Evolutionary conservation across 441 rosid genomes (phyloP).

Genomic region (Geranium incanum): DNA sequence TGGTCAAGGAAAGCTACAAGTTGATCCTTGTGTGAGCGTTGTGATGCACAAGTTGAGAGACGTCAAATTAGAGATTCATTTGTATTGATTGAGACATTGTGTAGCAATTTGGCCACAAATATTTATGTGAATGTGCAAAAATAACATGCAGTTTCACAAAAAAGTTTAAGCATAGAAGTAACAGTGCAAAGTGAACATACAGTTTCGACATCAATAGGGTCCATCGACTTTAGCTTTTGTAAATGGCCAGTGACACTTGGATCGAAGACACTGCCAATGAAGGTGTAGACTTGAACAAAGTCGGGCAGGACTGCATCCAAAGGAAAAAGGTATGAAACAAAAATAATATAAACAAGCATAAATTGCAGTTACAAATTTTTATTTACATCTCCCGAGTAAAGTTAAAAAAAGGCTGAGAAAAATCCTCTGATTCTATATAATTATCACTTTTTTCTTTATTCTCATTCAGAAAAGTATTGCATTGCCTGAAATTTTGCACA

Average conservation of each 20-base stretch:
- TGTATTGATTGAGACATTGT: neutral
- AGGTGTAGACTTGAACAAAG: slow-evolving; percentile 80
- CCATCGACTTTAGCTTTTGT: slow-evolving; percentile 82
- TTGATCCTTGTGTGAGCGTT: neutral
- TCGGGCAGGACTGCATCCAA: slow-evolving; percentile 76
- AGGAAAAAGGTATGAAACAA: slow-evolving; percentile 3
- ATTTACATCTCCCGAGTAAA: neutral
- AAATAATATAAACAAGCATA: neutral
- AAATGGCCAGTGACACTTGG: slow-evolving; percentile 61
- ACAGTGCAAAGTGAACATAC: slow-evolving; percentile 35
- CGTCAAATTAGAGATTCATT: neutral
- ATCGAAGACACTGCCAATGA: slow-evolving; percentile 91
- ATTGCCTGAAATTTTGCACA: neutral
- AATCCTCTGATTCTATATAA: no score
- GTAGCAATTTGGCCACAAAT: neutral
- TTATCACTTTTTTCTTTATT: no score
- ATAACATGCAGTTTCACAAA: no score
- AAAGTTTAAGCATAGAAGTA: neutral
- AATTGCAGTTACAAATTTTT: neutral
- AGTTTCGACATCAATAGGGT: slow-evolving; percentile 74
- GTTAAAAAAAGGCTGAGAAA: neutral
- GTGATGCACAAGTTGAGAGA: neutral
- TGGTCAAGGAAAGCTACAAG: neutral
- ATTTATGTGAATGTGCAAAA: neutral
- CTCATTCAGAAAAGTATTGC: no score